Evolutionary conservation across 2,329 filamentous ascomycete genomes (phyloP), one percentile per base, ranked within the genome.

Genomic region (Cladosporium phlei): DNA sequence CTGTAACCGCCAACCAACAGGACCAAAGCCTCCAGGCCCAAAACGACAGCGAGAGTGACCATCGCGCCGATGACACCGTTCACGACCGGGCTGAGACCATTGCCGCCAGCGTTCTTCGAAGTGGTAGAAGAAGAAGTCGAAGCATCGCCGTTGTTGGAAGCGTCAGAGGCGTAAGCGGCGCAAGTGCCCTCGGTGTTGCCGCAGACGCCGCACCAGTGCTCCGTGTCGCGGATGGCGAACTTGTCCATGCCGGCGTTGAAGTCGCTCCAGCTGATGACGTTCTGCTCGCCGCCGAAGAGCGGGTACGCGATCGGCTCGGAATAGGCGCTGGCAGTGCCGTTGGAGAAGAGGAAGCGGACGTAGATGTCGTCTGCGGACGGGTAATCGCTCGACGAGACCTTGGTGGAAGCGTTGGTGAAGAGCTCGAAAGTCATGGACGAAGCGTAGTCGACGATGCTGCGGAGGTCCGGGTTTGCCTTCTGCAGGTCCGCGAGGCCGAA

Each of bases 361-460:
- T 70, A 72, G 29, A 82, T 66, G 3, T 83, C 77, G 0, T 71
- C 66, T 12, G 58, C 51, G 3, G 34, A 34, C 3, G 64, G 62
- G 47, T 58, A 60, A 4, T 48, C 55, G 5, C 63, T 55, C 2
- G 62, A 56, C 1, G 74, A 74, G 56, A 76, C 74, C 3, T 59
- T 56, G 0, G 63, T 59, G 2, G 60, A 59, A 0, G 64, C 59
- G 51, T 78, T 74, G 30, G 79, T 82, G 57, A 81, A 76, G 17
- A 76, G 76, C 72, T 95, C 90, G 63, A 94, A 90, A 5, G 75
- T 75, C 78, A 95, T 88, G 53, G 81, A 81, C 2, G 83, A 85
- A 4, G 88, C 88, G 59, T 95, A 95, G 69, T 89, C 83, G n/a
- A 84, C 81, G 10, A 95, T 72, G 46, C 86, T 86, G 49, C 71